phyloP scores from a whole-genome alignment of 208 protist genomes.

The Acanthamoeba castellanii region DNA sequence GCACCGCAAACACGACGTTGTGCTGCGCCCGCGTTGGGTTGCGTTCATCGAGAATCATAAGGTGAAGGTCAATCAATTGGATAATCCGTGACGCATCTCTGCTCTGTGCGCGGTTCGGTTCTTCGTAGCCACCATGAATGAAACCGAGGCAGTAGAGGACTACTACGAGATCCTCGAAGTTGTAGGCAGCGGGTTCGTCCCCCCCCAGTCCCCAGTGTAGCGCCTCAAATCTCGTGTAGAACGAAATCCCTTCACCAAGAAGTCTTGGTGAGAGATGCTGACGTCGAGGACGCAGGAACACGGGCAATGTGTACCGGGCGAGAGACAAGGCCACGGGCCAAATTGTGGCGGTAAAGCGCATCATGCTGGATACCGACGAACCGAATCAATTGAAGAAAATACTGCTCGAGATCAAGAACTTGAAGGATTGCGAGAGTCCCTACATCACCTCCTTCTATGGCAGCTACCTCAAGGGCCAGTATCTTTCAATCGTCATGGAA shows the following conservation, averaged over 20 bases:
- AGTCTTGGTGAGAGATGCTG: too few species aligned
- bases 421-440: background rate
- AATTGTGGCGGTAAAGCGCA: constrained; percentile 5
- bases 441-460: constrained; percentile 8
- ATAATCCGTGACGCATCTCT: too few species aligned
- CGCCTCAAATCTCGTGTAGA: too few species aligned
- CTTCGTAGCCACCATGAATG: too few species aligned
- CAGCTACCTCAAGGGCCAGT: constrained; percentile 11
- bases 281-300: background rate
- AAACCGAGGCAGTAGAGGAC: constrained; percentile 22
- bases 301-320: background rate
- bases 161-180: constrained; percentile 8
- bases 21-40: too few species aligned
- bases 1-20: too few species aligned
- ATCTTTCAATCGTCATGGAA: constrained; percentile 16
- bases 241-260: too few species aligned
- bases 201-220: too few species aligned
- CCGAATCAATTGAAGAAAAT: background rate
- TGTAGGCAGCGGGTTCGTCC: background rate
- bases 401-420: background rate
- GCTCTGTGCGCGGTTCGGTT: too few species aligned
- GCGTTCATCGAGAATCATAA: too few species aligned
- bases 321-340: background rate
- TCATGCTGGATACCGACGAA: constrained; percentile 8
- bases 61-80: too few species aligned